Base-by-base conservation (phyloP, 108 stramenopile genomes). In the Nitzschia sp. region DNA sequence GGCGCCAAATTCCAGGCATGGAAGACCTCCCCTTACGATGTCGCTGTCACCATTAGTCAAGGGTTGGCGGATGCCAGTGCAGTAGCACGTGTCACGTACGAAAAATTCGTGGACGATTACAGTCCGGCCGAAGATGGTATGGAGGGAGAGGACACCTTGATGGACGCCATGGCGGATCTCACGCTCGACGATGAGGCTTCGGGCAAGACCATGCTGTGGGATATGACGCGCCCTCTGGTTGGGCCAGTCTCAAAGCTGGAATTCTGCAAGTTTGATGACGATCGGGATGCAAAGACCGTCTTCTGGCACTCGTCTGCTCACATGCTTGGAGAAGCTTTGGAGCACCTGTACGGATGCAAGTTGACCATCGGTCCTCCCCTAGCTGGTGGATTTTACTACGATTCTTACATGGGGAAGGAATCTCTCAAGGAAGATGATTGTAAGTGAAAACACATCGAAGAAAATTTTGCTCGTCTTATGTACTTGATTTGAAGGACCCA, bases 271-370 rank as follows among this genome's bases (percentile, higher is more conserved):
- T 98, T 97, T 76, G 85, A 84, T 26, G 91, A 87, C 28, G 94
- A 95, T 48, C 64, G 67, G 11, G 98, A 97, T 62, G 96, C 94
- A 26, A 92, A 94, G 61, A 92, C 95, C 61, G 96, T 94, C 28
- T 99, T 99, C 79, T 99, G 99, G 99, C 99, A 99, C 69, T 97
- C 97, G 1, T 94, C 94, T 16, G 96, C 98, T 0, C 99, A 99
- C 81, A 90, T 98, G 58, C 73, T 99, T 75, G 99, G 99, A 32
- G 94, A 95, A 73, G 96, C 97, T 11, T 80, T 99, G 69, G 99
- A 99, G 79, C 91, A 89, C 61, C 68, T 91, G 71, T 98, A 87
- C 78, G 98, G 98, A 13, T 80, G 77, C 63, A 90, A 96, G 63
- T 79, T 99, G 47, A 98, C 97, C 47, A 94, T 98, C 63, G 98